A percentile compares a stretch with the other conserved stretches of the same genome.
Conservation (phyloP, 192 early-diverging fungal genomes). For the Coemansia sp. region DNA sequence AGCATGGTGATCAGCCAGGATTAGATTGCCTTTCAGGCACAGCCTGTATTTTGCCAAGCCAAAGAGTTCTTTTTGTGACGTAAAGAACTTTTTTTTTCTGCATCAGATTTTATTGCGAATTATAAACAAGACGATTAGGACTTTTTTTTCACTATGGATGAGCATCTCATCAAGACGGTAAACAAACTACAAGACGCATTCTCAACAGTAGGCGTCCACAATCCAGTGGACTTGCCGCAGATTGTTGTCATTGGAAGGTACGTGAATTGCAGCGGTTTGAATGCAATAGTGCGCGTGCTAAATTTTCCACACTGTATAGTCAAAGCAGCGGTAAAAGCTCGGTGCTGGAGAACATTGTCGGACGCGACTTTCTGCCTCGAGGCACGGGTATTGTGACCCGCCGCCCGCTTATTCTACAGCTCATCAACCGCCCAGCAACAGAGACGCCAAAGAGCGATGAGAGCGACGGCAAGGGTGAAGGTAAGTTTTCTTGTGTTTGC, state of each 20-base stretch:
- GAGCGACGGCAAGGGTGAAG: constrained; percentile 48
- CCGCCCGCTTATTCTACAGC: constrained; percentile 91
- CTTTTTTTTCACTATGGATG: constrained; percentile 47
- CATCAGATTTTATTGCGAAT: too few species aligned
- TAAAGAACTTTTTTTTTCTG: too few species aligned
- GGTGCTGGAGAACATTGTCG: constrained; percentile 99
- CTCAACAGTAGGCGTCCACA: constrained; percentile 82
- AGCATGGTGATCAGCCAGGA: too few species aligned
- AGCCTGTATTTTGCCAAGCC: background rate
- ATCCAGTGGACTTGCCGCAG: constrained; percentile 86
- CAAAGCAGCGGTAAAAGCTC: constrained; percentile 93
- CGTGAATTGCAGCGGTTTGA: constrained; percentile 3
- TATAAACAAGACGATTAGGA: too few species aligned
- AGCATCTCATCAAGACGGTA: constrained; percentile 62
- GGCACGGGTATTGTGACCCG: constrained; percentile 97
- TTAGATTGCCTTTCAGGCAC: too few species aligned
- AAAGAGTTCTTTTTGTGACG: background rate
- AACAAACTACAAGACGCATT: constrained; percentile 90
- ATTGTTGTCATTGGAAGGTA: constrained; percentile 78
- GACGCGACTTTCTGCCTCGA: constrained; percentile 96
- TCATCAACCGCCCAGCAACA: constrained; percentile 84
- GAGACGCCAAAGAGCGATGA: constrained; percentile 45
- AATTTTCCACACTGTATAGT: constrained; percentile 42
- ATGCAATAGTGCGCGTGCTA: background rate
- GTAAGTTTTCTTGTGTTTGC: constrained; percentile 21